Conservation (phyloP, 2,329 filamentous ascomycete genomes). For the Emmonsiellopsis sp. region DNA sequence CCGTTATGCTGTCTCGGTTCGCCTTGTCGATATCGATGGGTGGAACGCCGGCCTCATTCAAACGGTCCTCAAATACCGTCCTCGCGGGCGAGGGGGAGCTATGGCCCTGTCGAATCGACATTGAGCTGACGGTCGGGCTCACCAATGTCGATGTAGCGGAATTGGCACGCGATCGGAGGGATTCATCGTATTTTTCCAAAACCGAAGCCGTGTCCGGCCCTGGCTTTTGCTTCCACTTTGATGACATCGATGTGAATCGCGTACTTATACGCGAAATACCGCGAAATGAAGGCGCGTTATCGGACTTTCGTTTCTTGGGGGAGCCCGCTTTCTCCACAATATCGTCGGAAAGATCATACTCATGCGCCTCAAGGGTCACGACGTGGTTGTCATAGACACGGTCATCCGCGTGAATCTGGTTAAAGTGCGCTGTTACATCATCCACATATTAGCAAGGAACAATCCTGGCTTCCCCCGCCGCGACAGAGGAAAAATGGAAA, state of each 20-base stretch:
- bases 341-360: constrained; percentile 50
- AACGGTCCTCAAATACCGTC: constrained; percentile 52
- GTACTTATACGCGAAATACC: constrained; percentile 55
- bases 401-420: constrained; percentile 20
- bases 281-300: constrained; percentile 33
- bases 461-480: not conserved
- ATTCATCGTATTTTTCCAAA: constrained; percentile 21
- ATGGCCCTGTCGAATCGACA: constrained; percentile 41
- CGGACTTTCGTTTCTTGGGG: constrained; percentile 46
- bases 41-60: constrained; percentile 40
- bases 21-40: constrained; percentile 47
- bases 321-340: constrained; percentile 50
- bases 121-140: constrained; percentile 26
- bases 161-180: constrained; percentile 32
- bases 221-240: constrained; percentile 30
- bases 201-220: constrained; percentile 25
- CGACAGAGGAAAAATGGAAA: constrained; percentile 1
- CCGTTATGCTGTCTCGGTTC: constrained; percentile 41
- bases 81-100: constrained; percentile 54
- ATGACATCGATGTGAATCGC: constrained; percentile 67
- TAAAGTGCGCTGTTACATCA: constrained; percentile 26
- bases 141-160: constrained; percentile 33
- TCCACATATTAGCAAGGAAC: constrained; percentile 8
- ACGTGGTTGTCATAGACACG: constrained; percentile 22
- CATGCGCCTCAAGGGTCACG: constrained; percentile 22